Evolutionary conservation across 371 early-diverging fungal genomes (phyloP), one percentile per base, ranked within the genome.

Genomic region (Rhizopus arrhizus): DNA sequence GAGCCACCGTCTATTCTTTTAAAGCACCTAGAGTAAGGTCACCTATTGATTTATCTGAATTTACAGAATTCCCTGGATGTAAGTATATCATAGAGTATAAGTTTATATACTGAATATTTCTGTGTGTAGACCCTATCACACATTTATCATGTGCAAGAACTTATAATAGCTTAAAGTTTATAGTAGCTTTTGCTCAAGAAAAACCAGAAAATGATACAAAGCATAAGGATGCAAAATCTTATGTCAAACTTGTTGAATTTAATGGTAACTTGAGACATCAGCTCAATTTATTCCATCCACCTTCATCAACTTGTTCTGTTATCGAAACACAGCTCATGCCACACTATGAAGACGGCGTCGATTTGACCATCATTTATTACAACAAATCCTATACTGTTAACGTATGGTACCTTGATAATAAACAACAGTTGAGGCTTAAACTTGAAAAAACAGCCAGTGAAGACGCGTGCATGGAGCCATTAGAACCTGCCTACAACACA

Each of bases 1-100:
- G 65, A 45, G 60, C 56, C 7, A 54, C 34, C 9, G 45, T 59
- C n/a, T 65, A 65, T 47, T 50, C 59, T 9, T 49, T 28, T 32
- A 59, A 51, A 16, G 60, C 65, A 12, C 32, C 48, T 0, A 48
- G 65, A 50, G 10, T 65, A 31, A 38, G 65, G 31, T 36, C 28
- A 6, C 65, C 65, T 3, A 40, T 59, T 11, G 56, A 65, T 38
- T 38, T 65, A 16, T 59, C 65, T 51, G 65, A 65, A 22, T 65
- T 59, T 36, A 49, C 49, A 4, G 60, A 65, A 36, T 65, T 50
- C 43, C 55, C 50, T 12, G 51, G 56, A 15, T 59, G 65, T 65
- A 59, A 56, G 22, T 31, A 16, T 5, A 32, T 5, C 22, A 35
- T n/a, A 22, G 22, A 9, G 3, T 56, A 5, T 16, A 28, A 38